Evolutionary conservation across 2,329 filamentous ascomycete genomes (phyloP).

Genomic region (Aureobasidium musti): DNA sequence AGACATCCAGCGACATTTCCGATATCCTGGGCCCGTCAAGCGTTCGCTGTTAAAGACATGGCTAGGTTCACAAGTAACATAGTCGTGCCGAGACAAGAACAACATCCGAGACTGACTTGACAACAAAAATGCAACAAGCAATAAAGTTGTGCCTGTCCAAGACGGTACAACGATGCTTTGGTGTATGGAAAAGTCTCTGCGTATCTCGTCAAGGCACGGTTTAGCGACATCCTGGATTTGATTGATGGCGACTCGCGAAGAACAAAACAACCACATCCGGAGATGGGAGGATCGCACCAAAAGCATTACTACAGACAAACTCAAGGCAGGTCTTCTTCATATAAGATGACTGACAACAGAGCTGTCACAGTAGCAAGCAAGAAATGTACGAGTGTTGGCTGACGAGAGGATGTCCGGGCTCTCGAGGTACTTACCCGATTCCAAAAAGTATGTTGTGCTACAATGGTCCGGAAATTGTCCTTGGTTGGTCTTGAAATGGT

Average conservation of each 20-base stretch:
- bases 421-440: conserved; percentile 18
- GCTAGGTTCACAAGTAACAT: too few species aligned
- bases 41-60: too few species aligned
- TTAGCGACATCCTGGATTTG: neutral
- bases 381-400: neutral
- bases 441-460: conserved; percentile 16
- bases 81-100: neutral
- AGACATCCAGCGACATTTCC: neutral
- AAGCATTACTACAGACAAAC: conserved; percentile 9
- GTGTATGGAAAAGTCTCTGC: neutral
- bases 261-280: neutral
- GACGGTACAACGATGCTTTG: neutral
- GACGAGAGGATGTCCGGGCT: conserved; percentile 12
- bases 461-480: conserved; percentile 2
- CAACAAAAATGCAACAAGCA: neutral
- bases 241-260: neutral
- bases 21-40: neutral
- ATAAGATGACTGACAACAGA: conserved; percentile 21
- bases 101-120: neutral
- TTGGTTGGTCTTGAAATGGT: neutral
- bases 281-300: neutral
- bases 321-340: conserved; percentile 26
- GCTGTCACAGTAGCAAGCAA: conserved; percentile 15
- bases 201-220: neutral
- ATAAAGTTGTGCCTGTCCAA: neutral